phyloP scores from a whole-genome alignment of 2,329 filamentous ascomycete species.

The Cordyceps militaris region DNA sequence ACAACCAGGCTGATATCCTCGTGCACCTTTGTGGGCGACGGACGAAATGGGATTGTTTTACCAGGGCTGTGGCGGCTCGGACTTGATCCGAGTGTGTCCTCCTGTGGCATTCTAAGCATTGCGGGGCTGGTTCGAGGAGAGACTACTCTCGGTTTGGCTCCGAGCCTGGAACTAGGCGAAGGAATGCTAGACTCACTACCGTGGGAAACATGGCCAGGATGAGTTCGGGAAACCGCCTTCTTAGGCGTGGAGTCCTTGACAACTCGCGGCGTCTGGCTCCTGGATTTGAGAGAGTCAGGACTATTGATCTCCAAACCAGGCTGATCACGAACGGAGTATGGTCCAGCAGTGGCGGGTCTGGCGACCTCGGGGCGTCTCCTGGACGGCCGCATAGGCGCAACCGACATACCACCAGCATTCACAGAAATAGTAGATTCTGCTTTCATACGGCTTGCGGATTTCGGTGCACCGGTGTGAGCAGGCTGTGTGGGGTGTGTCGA shows the following conservation, averaged over 20 bases:
- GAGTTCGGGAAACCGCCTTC: constrained; percentile 38
- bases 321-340: constrained; percentile 55
- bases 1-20: constrained; percentile 49
- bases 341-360: constrained; percentile 57
- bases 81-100: constrained; percentile 17
- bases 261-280: constrained; percentile 41
- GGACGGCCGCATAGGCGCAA: constrained; percentile 55
- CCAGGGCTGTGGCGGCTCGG: constrained; percentile 38
- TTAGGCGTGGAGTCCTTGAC: constrained; percentile 46
- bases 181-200: constrained; percentile 44
- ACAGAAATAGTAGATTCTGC: constrained; percentile 38
- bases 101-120: constrained; percentile 8
- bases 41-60: constrained; percentile 23
- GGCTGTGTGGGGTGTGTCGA: constrained; percentile 22
- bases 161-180: constrained; percentile 33
- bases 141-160: background rate
- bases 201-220: constrained; percentile 41
- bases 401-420: constrained; percentile 52
- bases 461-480: constrained; percentile 17
- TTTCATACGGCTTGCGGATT: constrained; percentile 33
- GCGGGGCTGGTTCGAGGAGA: constrained; percentile 14
- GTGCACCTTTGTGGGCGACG: constrained; percentile 41
- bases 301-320: constrained; percentile 31
- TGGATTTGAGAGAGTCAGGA: constrained; percentile 40
- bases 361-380: constrained; percentile 52